Evolutionary conservation across 108 stramenopile genomes (phyloP).

Genomic region (Conticribra weissflogii): DNA sequence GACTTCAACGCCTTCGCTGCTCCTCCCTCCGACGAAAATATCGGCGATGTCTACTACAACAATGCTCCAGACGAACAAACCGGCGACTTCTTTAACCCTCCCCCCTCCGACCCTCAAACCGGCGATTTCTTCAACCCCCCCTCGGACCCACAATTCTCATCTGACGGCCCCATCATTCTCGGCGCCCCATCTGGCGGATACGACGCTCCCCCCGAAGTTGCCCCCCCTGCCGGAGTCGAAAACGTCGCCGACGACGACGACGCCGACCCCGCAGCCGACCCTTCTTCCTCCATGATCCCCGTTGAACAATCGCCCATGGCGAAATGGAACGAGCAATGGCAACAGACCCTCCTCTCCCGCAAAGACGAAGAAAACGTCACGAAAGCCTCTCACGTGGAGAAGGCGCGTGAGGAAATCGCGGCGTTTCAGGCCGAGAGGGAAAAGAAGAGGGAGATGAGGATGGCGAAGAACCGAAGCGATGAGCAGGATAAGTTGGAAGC

Average conservation of each 20-base stretch:
- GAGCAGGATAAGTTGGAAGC: constrained; percentile 92
- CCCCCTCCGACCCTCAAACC: constrained; percentile 3
- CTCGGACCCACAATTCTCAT: no score
- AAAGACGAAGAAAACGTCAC: constrained; percentile 83
- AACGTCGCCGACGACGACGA: constrained; percentile 43
- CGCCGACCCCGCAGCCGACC: constrained; percentile 16
- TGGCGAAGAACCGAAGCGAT: constrained; percentile 86
- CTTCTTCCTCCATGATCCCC: constrained; percentile 9
- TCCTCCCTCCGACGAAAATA: constrained; percentile 30
- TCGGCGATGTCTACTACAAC: constrained; percentile 37
- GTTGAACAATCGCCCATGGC: constrained; percentile 68
- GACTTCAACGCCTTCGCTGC: constrained; percentile 38
- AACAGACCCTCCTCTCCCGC: constrained; percentile 65
- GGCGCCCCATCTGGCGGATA: constrained; percentile 1
- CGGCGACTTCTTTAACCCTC: constrained; percentile 47
- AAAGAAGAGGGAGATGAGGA: constrained; percentile 67
- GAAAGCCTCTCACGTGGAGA: constrained; percentile 73
- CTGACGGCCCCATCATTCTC: constrained; percentile 27
- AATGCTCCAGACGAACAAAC: constrained; percentile 37
- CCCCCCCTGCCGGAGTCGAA: constrained; percentile 3
- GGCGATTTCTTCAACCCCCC: constrained; percentile 26
- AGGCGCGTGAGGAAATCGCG: constrained; percentile 62
- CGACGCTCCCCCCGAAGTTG: constrained; percentile 11
- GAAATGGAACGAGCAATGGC: constrained; percentile 89
- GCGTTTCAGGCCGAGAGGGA: constrained; percentile 75